A percentile compares a stretch with the other conserved stretches of the same genome.
phyloP scores from a whole-genome alignment of 768 basidiomycete species.

The Leccinum ochraceum region DNA sequence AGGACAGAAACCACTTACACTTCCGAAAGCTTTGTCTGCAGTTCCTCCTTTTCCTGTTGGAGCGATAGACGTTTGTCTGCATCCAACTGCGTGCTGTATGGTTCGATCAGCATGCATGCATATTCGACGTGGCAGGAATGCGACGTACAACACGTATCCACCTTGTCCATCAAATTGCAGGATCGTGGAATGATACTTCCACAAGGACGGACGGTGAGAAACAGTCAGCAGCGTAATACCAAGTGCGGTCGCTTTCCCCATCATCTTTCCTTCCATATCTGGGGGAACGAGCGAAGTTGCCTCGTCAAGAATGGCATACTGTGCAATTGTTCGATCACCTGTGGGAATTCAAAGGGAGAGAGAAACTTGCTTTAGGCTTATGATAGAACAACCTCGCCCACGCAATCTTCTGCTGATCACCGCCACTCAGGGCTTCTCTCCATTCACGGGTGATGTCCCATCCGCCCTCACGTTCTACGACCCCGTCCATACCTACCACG shows the following conservation, averaged over 20 bases:
- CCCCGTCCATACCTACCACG: constrained; percentile 78
- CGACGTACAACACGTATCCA: constrained; percentile 87
- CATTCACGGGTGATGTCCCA: constrained; percentile 91
- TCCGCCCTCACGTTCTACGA: constrained; percentile 95
- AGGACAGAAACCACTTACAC: constrained; percentile 56
- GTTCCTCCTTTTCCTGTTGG: constrained; percentile 90
- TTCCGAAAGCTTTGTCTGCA: constrained; percentile 84
- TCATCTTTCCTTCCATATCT: constrained; percentile 93
- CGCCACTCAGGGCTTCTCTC: constrained; percentile 91
- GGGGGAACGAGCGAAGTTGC: constrained; percentile 93
- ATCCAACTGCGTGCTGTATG: constrained; percentile 77
- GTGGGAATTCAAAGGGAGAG: not conserved
- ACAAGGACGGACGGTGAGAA: constrained; percentile 91
- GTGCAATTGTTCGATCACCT: constrained; percentile 7
- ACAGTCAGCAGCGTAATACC: constrained; percentile 94
- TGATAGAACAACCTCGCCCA: constrained; percentile 98
- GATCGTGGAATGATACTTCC: constrained; percentile 89
- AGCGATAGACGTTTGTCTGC: constrained; percentile 86
- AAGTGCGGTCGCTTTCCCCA: constrained; percentile 84
- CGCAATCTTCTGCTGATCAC: constrained; percentile 96
- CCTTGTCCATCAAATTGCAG: constrained; percentile 94
- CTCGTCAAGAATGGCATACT: constrained; percentile 98
- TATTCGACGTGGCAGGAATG: not conserved
- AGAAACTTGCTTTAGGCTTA: constrained; percentile 69
- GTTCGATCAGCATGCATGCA: constrained; percentile 4